Base-by-base conservation (phyloP, 768 basidiomycete genomes). In the Amanita brunnescens region DNA sequence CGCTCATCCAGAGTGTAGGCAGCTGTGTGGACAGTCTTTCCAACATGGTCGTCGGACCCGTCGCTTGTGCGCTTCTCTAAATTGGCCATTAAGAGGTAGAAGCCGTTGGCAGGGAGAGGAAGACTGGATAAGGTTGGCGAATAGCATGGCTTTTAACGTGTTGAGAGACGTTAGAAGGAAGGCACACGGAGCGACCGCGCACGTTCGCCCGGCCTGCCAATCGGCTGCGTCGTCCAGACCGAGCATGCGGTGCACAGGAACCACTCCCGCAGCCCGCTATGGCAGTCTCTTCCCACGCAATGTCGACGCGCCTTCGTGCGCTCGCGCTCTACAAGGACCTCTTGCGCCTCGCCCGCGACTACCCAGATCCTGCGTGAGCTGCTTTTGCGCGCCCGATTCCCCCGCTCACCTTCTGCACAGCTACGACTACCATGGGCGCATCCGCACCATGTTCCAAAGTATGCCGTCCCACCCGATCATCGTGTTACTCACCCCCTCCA, bases 241-340 rank as follows among this genome's bases (percentile, higher is more conserved):
- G 34, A 24, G 29, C 24, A 30, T 35, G 47, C 30, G 35, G 23
- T 21, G 9, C 41, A n/a, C 26, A 12, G 9, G n/a, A 32, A 34
- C 42, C 10, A 47, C 50, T 39, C 24, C 46, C n/a, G n/a, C n/a
- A n/a, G n/a, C n/a, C n/a, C n/a, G n/a, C n/a, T 21, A 37, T 24
- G 9, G 24, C 13, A 23, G 4, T 1, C 18, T n/a, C 1, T 23
- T 23, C 35, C 16, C 47, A 37, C 30, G 39, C 26, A 5, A 43
- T 81, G 52, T 64, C 72, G 16, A 75, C 78, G 39, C 79, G 87
- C 21, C 64, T 80, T 38, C 78, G 87, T 32, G 86, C 80, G 1
- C 67, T 90, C 6, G 74, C 80, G 0, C 68, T 91, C 26, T 92
- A 91, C 71, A 92, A 91, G 61, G 87, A 91, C 61, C 75, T 92